A percentile compares a stretch with the other conserved stretches of the same genome.
These are phyloP conservation scores for Bonia amplexicaulis DNA, from an alignment of 176 grass and related monocot genomes.

Conservation along the genomic window DNA sequence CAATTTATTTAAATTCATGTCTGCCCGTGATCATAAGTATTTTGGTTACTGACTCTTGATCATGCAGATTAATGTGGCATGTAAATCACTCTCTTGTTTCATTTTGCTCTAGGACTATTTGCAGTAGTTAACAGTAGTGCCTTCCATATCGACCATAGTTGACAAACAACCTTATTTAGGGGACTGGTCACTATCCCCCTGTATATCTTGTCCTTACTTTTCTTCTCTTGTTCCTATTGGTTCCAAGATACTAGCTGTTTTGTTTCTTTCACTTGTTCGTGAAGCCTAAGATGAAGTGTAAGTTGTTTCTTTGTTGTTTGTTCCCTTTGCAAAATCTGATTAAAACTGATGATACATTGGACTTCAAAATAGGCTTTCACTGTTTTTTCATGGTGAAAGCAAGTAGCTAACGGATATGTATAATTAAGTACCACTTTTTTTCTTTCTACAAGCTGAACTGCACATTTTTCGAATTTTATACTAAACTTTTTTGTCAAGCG, in stretches of 20 bases:
- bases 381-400: conserved; percentile 2
- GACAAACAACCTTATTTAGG: not conserved
- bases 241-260: not conserved
- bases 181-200: not conserved
- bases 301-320: not conserved
- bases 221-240: not conserved
- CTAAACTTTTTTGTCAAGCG: not conserved
- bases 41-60: not conserved
- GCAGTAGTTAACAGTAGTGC: not conserved
- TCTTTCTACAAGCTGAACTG: not conserved
- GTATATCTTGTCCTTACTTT: not conserved
- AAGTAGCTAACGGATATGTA: not conserved
- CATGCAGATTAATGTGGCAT: not conserved
- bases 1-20: conserved; percentile 5
- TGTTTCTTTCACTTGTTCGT: not conserved
- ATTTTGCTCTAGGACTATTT: conserved; percentile 14
- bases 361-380: not conserved
- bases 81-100: not conserved
- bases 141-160: conserved; percentile 6
- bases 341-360: not conserved
- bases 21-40: not conserved
- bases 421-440: not conserved
- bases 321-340: not conserved
- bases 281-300: not conserved
- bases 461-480: not conserved